These are phyloP conservation scores for Isabelozyma gotoi DNA, from an alignment of 805 yeast species.

Conservation along the genomic window DNA sequence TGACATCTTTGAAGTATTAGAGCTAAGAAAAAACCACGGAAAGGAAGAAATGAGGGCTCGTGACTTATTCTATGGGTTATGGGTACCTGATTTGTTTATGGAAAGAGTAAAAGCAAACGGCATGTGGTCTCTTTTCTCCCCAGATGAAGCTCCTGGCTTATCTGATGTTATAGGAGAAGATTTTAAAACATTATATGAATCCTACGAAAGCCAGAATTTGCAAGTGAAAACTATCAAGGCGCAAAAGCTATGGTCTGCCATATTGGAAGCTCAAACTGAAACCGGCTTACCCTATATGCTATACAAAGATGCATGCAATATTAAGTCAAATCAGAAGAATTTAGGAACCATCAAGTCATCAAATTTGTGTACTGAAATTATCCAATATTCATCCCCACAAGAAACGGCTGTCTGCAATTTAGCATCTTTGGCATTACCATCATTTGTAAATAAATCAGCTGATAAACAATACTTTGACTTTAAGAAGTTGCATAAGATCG, in stretches of 20 bases:
- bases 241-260: constrained; percentile 87
- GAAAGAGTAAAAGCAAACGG: constrained; percentile 73
- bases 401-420: constrained; percentile 96
- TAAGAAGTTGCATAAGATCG: constrained; percentile 66
- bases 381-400: constrained; percentile 87
- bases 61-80: constrained; percentile 87
- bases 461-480: constrained; percentile 63
- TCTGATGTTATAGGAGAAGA: constrained; percentile 82
- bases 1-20: constrained; percentile 83
- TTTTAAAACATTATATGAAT: constrained; percentile 67
- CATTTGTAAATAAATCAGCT: constrained; percentile 56
- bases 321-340: constrained; percentile 86
- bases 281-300: constrained; percentile 96
- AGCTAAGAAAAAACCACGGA: constrained; percentile 89
- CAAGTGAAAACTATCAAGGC: constrained; percentile 72
- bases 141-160: constrained; percentile 84
- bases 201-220: constrained; percentile 70
- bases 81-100: constrained; percentile 97
- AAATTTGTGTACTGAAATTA: constrained; percentile 90
- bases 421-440: constrained; percentile 87
- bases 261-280: constrained; percentile 89
- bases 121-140: constrained; percentile 90
- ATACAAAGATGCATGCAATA: constrained; percentile 89
- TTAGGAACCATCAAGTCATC: constrained; percentile 91
- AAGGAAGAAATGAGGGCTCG: constrained; percentile 92